These are phyloP conservation scores for Pharus latifolius DNA, from an alignment of 176 grass and related monocot genomes.

Conservation along the genomic window DNA sequence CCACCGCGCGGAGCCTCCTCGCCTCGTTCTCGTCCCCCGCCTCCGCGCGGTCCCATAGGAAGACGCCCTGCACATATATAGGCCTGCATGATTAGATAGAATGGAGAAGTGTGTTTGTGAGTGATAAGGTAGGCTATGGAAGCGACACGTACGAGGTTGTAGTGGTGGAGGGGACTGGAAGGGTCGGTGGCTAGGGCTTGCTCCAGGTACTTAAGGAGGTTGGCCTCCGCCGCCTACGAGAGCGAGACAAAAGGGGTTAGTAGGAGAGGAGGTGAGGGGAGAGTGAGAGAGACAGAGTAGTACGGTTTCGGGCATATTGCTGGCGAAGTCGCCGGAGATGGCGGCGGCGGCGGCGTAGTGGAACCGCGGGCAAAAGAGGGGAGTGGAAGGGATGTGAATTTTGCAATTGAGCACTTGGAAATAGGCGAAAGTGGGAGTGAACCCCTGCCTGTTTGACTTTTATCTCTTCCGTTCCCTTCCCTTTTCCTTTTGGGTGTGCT, in stretches of 20 bases:
- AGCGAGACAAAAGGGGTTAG: slow-evolving; percentile 1
- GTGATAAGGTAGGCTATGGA: neutral
- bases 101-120: neutral
- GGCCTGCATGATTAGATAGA: neutral
- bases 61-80: slow-evolving; percentile 33
- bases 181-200: slow-evolving; percentile 50
- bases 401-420: neutral
- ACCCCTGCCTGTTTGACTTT: no score
- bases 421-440: neutral
- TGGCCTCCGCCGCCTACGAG: slow-evolving; percentile 35
- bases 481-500: no score
- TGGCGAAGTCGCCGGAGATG: neutral
- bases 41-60: slow-evolving; percentile 51
- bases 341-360: neutral
- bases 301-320: slow-evolving; percentile 35
- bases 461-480: no score
- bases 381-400: neutral
- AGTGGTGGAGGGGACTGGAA: slow-evolving; percentile 42
- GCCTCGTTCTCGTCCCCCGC: slow-evolving; percentile 27
- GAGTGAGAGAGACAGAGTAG: neutral
- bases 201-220: slow-evolving; percentile 30
- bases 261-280: neutral
- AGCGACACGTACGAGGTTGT: slow-evolving; percentile 37
- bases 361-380: neutral
- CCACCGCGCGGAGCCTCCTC: slow-evolving; percentile 30